These are phyloP conservation scores for Exobasidium cylindrosporum DNA, from an alignment of 1,284 basidiomycete genomes.

Conservation along the genomic window DNA sequence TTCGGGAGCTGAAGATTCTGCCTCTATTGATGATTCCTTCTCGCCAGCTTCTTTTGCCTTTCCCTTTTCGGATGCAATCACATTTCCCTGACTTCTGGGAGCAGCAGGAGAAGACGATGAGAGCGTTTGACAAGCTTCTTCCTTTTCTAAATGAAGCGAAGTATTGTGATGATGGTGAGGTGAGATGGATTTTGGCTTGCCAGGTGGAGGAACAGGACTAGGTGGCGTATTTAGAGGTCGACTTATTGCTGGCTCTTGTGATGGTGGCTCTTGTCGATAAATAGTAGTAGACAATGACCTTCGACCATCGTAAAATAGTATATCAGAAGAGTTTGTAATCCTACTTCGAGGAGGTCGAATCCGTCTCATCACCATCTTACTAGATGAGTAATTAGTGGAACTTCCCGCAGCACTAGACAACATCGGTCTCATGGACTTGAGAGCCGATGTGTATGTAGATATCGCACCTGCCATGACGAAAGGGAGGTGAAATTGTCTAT, in stretches of 20 bases:
- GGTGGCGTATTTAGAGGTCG: slow-evolving; percentile 6
- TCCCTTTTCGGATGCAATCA: slow-evolving; percentile 14
- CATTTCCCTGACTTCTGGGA: slow-evolving; percentile 14
- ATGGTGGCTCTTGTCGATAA: background rate
- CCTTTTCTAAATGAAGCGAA: background rate
- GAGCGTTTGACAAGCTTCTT: slow-evolving; percentile 33
- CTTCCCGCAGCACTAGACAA: no score
- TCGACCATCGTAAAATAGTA: background rate
- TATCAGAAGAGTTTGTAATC: no score
- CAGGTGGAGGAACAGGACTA: background rate
- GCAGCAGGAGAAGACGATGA: slow-evolving; percentile 37
- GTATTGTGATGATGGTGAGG: slow-evolving; percentile 13
- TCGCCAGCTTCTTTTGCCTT: slow-evolving; percentile 18
- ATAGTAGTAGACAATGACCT: background rate
- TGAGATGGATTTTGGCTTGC: slow-evolving; percentile 5
- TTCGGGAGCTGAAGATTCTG: slow-evolving; percentile 4
- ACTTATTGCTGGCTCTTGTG: slow-evolving; percentile 9
- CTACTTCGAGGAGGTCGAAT: no score
- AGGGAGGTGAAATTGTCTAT: no score
- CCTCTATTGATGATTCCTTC: no score
- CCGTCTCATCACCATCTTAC: no score
- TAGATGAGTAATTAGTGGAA: no score
- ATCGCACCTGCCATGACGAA: no score
- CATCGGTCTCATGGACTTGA: no score
- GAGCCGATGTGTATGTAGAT: no score